Conservation (phyloP, 139 green algal genomes). For the Chlamydomonas eustigma region DNA sequence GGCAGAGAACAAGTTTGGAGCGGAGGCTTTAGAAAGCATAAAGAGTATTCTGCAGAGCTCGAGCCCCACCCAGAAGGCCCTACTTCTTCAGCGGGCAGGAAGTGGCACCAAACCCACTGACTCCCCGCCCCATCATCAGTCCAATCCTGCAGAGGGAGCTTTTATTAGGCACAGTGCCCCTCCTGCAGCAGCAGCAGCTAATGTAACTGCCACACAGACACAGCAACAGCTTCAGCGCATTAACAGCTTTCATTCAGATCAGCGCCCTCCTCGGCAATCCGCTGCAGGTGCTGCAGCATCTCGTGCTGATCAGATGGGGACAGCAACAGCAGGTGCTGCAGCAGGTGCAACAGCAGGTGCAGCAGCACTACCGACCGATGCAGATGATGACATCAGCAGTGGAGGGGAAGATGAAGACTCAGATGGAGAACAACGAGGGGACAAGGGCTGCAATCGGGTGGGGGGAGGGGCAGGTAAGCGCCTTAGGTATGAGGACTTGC, state of each 20-base stretch:
- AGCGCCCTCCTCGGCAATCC: no score
- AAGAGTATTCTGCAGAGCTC: neutral
- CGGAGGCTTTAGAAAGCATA: neutral
- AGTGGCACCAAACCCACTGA: no score
- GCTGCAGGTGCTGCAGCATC: neutral
- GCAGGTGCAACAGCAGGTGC: no score
- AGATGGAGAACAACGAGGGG: neutral
- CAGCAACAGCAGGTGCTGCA: no score
- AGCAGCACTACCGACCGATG: neutral
- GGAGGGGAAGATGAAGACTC: neutral
- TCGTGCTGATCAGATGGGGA: no score
- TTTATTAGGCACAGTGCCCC: neutral
- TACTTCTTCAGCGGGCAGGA: neutral
- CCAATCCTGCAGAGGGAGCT: neutral
- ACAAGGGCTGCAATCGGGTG: neutral
- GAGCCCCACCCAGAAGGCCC: neutral
- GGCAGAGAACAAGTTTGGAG: neutral
- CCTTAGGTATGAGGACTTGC: conserved; percentile 7
- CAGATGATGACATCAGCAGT: neutral
- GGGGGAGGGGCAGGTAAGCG: neutral
- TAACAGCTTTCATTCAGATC: no score
- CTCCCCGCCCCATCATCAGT: no score
- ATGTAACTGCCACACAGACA: neutral
- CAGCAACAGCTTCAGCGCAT: neutral
- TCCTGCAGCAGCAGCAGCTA: neutral